Evolutionary conservation across 176 grass and related monocot species (phyloP), one percentile per base, ranked within the genome.

Genomic region (Aegilops sharonensis): DNA sequence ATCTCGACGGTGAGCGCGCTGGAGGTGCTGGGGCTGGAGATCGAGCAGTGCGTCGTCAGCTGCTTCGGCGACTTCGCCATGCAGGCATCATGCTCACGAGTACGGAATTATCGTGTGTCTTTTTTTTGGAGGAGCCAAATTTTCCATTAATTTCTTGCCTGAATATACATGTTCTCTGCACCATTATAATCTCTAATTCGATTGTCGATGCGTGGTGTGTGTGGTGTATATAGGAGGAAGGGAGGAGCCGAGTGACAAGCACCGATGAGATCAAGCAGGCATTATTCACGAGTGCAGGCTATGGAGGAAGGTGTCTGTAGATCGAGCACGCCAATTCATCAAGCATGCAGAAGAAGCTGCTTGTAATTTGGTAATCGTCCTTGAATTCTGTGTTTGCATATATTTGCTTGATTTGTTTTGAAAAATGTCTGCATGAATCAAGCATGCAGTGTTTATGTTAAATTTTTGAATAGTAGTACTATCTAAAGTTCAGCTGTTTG

Each of bases 61-160:
- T 97, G 92, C 86, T 97, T 97, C 92, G 80, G 83, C 71, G 94
- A 97, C 79, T 97, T 97, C 52, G 83, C n/a, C 39, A 92, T 97
- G 94, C 92, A 92, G 30, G 94, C 90, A 76, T 92, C 92, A 73
- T 94, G 94, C 86, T 86, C 83, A 77, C 85, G 90, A 71, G 92
- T 97, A 87, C 87, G 81, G 20, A 27, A 57, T 67, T 5, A 11
- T 31, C 72, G 6, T 15, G 50, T 54, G 1, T 2, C 1, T 2
- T 54, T 54, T 54, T 50, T 54, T 54, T 54, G 5, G 48, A 52
- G 50, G 14, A 8, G 17, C 45, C 23, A 47, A 42, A 59, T 8
- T 70, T 25, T 20, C 4, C 9, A 7, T 13, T 24, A 11, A 61
- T 61, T 60, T 67, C 3, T 68, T 75, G 0, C 34, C 45, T 23